Evolutionary conservation across 768 basidiomycete genomes (phyloP).

Genomic region (Lenzites betulinus): DNA sequence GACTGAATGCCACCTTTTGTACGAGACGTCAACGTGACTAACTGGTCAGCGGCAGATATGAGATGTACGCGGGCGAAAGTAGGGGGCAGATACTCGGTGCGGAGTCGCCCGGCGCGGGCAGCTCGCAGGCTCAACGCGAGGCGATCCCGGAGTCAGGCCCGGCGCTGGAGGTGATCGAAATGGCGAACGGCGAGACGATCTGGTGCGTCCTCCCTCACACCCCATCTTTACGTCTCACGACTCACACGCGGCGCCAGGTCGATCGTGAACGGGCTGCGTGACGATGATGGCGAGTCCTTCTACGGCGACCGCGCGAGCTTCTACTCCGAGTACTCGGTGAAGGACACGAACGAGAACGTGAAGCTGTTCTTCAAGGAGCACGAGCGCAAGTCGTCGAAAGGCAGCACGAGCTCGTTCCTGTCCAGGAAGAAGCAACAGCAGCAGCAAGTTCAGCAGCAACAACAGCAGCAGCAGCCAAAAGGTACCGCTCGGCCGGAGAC

Average conservation of each 20-base stretch:
- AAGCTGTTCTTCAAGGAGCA: constrained; percentile 83
- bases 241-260: constrained; percentile 49
- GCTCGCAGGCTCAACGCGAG: constrained; percentile 37
- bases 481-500: constrained; percentile 75
- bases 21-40: constrained; percentile 7
- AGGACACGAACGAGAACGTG: constrained; percentile 56
- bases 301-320: constrained; percentile 72
- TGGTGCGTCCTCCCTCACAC: constrained; percentile 55
- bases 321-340: constrained; percentile 68
- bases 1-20: constrained; percentile 38
- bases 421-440: constrained; percentile 55
- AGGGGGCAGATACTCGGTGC: constrained; percentile 21
- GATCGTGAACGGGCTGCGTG: constrained; percentile 82
- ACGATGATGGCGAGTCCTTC: constrained; percentile 69
- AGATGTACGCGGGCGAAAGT: constrained; percentile 73
- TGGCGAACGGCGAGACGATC: constrained; percentile 86
- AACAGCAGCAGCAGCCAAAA: constrained; percentile 32
- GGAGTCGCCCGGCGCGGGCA: constrained; percentile 34
- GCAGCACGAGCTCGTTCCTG: constrained; percentile 58
- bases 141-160: constrained; percentile 43
- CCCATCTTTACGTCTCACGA: constrained; percentile 5
- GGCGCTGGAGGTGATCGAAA: constrained; percentile 77
- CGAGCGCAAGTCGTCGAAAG: constrained; percentile 61
- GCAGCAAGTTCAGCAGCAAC: constrained; percentile 28
- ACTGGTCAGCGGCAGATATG: constrained; percentile 53